Evolutionary conservation across 805 yeast genomes (phyloP).

Genomic region (Ogataea zsoltii): DNA sequence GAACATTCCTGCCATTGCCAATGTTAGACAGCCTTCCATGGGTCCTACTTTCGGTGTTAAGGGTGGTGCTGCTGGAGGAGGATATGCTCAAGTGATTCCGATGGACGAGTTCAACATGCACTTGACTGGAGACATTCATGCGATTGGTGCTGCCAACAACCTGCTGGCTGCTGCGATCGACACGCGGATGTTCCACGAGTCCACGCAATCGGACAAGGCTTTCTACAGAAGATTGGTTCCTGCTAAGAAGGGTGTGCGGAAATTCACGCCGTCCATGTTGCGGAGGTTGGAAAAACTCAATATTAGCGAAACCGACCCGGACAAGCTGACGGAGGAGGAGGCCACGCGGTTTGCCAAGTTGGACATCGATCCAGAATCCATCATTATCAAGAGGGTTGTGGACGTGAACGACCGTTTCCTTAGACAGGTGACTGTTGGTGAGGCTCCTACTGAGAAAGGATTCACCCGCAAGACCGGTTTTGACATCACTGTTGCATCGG

Average conservation of each 20-base stretch:
- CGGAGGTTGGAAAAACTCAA: constrained; percentile 68
- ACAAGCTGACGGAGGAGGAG: constrained; percentile 72
- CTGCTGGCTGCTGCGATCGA: constrained; percentile 83
- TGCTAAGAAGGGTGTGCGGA: constrained; percentile 66
- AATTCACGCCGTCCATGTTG: constrained; percentile 66
- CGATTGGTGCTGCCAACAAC: constrained; percentile 80
- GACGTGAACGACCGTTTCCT: constrained; percentile 82
- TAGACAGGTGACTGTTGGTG: constrained; percentile 76
- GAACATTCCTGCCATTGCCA: constrained; percentile 68
- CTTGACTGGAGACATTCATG: constrained; percentile 84
- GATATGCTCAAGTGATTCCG: constrained; percentile 83
- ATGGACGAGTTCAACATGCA: constrained; percentile 90
- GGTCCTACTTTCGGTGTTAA: constrained; percentile 88
- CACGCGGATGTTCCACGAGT: constrained; percentile 82
- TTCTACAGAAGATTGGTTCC: constrained; percentile 77
- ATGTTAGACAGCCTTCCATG: constrained; percentile 86
- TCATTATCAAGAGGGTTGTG: constrained; percentile 82
- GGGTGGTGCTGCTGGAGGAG: constrained; percentile 93
- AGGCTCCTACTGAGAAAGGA: constrained; percentile 81
- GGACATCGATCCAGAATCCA: constrained; percentile 76
- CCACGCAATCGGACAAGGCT: constrained; percentile 70
- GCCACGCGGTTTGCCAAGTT: constrained; percentile 62
- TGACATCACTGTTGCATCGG: constrained; percentile 84
- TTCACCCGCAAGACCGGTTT: constrained; percentile 73
- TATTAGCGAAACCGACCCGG: constrained; percentile 68